phyloP scores from a whole-genome alignment of 306 rosid genomes.

The Citrullus mucosospermus region DNA sequence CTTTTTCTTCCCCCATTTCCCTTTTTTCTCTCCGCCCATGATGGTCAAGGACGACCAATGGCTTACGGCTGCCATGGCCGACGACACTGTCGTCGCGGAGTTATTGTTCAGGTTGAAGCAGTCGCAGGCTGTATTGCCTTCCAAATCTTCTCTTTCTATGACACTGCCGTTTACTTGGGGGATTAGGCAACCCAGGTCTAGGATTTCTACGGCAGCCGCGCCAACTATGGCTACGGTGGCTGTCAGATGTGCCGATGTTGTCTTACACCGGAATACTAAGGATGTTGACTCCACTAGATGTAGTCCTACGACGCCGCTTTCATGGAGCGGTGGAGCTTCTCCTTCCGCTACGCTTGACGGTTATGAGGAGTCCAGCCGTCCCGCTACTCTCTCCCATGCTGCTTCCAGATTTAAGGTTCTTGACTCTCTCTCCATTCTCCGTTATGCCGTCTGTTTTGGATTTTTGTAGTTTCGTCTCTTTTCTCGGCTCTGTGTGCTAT shows the following conservation, averaged over 20 bases:
- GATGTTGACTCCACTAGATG: slow-evolving; percentile 57
- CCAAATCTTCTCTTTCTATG: slow-evolving; percentile 17
- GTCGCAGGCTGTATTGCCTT: slow-evolving; percentile 25
- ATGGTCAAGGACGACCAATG: slow-evolving; percentile 44
- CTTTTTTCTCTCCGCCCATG: background rate
- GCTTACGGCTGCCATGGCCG: slow-evolving; percentile 54
- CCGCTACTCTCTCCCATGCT: slow-evolving; percentile 12
- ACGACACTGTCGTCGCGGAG: slow-evolving; percentile 54
- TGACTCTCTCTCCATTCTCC: background rate
- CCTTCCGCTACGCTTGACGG: slow-evolving; percentile 64
- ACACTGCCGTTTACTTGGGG: slow-evolving; percentile 45
- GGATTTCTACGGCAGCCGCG: background rate
- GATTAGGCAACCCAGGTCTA: slow-evolving; percentile 41
- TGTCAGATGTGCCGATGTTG: slow-evolving; percentile 34
- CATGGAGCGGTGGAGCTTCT: slow-evolving; percentile 83
- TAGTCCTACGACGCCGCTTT: slow-evolving; percentile 89
- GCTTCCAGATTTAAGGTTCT: slow-evolving; percentile 81
- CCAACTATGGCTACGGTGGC: background rate
- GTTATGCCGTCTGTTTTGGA: background rate
- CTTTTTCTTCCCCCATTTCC: slow-evolving; percentile 2
- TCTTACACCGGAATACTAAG: slow-evolving; percentile 17
- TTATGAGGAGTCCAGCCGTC: slow-evolving; percentile 49
- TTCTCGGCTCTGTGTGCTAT: background rate
- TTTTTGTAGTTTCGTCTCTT: background rate
- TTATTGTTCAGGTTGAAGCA: slow-evolving; percentile 58